Conservation (phyloP, 768 basidiomycete species). For the Gymnopilus junonius region DNA sequence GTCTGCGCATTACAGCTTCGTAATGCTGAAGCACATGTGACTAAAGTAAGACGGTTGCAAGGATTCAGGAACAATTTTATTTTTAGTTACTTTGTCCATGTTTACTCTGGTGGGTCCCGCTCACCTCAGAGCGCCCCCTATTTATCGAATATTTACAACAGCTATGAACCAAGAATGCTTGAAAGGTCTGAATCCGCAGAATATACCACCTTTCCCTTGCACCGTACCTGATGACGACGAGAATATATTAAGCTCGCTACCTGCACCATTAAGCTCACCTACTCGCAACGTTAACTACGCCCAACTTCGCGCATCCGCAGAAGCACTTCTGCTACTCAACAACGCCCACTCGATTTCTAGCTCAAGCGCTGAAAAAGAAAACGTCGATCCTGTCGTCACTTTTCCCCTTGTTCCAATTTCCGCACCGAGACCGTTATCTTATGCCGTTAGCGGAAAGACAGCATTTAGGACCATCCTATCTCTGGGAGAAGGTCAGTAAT, state of each 20-base stretch:
- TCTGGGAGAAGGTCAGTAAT: slow-evolving; percentile 15
- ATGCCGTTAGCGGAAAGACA: slow-evolving; percentile 19
- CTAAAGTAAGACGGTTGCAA: too few relatives aligned
- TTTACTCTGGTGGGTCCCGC: neutral
- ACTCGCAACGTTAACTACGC: neutral
- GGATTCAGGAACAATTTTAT: too few relatives aligned
- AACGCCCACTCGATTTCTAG: neutral
- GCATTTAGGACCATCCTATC: slow-evolving; percentile 23
- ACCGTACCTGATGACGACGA: neutral
- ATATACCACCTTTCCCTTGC: neutral
- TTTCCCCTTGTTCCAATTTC: slow-evolving; percentile 15
- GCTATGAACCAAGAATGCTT: neutral
- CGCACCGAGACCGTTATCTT: slow-evolving; percentile 25
- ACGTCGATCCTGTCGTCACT: neutral
- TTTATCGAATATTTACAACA: too few relatives aligned
- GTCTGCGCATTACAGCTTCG: too few relatives aligned
- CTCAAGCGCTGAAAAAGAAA: slow-evolving; percentile 3
- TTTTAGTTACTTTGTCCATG: too few relatives aligned
- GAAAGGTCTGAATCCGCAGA: neutral
- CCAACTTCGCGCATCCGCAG: neutral
- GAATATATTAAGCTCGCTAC: neutral
- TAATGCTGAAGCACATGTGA: too few relatives aligned
- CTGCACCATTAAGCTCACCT: neutral
- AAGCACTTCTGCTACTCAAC: slow-evolving; percentile 11
- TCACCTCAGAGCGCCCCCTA: too few relatives aligned